Evolutionary conservation across 2,329 filamentous ascomycete genomes (phyloP).

Genomic region (Hortaea sp.): DNA sequence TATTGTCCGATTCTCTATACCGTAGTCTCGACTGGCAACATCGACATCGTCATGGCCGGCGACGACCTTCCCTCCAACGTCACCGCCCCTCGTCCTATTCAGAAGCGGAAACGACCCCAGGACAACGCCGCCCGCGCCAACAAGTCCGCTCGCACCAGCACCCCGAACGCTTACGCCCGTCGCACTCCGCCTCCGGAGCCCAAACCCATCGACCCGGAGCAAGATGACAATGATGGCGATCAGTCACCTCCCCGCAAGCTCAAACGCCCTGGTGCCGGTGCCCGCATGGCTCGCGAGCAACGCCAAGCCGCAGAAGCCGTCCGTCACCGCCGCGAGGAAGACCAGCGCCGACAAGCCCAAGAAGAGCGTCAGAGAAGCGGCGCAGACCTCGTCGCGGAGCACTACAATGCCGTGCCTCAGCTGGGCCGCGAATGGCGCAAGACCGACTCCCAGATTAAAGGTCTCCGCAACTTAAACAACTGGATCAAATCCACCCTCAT

Average conservation of each 20-base stretch:
- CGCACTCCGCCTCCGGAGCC: conserved; percentile 21
- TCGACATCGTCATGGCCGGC: neutral
- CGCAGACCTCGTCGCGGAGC: conserved; percentile 71
- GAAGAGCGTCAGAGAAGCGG: conserved; percentile 27
- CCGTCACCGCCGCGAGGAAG: conserved; percentile 28
- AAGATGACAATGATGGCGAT: conserved; percentile 15
- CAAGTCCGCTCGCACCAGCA: conserved; percentile 15
- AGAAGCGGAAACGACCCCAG: conserved; percentile 22
- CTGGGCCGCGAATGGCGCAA: conserved; percentile 89
- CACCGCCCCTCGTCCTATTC: conserved; percentile 6
- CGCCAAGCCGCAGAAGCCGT: conserved; percentile 51
- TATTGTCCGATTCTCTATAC: too few relatives aligned
- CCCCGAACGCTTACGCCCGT: conserved; percentile 23
- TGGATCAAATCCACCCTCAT: conserved; percentile 98
- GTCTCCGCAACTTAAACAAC: conserved; percentile 90
- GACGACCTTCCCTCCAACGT: conserved; percentile 11
- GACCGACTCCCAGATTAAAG: conserved; percentile 91
- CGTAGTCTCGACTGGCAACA: too few relatives aligned
- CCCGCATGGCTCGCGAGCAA: conserved; percentile 57
- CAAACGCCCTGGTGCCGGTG: conserved; percentile 28
- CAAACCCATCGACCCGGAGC: conserved; percentile 3
- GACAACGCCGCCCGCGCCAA: conserved; percentile 16
- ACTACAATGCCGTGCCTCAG: conserved; percentile 94
- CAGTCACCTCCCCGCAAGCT: conserved; percentile 26
- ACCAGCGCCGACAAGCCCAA: conserved; percentile 44